These are phyloP conservation scores for Lyophyllum semitale DNA, from an alignment of 768 basidiomycete genomes.

Conservation along the genomic window DNA sequence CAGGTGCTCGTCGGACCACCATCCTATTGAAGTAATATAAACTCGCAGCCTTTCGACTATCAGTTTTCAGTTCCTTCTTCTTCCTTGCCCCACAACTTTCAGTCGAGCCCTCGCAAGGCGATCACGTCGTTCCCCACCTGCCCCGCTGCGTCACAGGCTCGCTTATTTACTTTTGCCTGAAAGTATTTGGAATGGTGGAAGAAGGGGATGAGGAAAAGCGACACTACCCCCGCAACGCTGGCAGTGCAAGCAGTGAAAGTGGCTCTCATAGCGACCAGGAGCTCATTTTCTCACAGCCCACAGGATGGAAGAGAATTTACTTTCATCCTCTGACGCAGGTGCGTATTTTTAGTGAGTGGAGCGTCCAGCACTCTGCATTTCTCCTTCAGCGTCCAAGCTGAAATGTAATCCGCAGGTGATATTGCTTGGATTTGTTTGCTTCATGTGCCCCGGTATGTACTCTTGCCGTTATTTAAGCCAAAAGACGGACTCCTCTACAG, in stretches of 20 bases:
- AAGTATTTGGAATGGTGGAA: conserved; percentile 4
- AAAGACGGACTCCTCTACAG: conserved; percentile 29
- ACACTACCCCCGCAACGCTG: conserved; percentile 8
- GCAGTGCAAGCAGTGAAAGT: conserved; percentile 23
- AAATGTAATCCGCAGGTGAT: conserved; percentile 29
- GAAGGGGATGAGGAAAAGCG: conserved; percentile 20
- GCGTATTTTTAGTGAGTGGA: conserved; percentile 2
- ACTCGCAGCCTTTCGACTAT: not conserved
- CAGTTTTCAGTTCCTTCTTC: not conserved
- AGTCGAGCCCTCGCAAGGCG: not conserved
- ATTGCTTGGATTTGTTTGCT: conserved; percentile 61
- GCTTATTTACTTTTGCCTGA: not conserved
- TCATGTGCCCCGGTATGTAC: conserved; percentile 46
- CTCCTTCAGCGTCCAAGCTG: not conserved
- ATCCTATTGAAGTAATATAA: conserved; percentile 10
- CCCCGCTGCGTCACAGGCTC: not conserved
- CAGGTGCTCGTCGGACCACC: conserved; percentile 15
- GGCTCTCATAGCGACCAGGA: conserved; percentile 21
- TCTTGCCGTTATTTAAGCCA: not conserved
- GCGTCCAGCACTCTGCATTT: not conserved
- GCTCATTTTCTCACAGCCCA: conserved; percentile 24
- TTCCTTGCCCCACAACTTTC: not conserved
- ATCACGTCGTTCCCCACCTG: not conserved
- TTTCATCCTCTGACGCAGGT: conserved; percentile 55
- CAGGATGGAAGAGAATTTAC: conserved; percentile 51